Conservation (phyloP, 768 basidiomycete genomes). For the Sporobolomyces pararoseus region DNA sequence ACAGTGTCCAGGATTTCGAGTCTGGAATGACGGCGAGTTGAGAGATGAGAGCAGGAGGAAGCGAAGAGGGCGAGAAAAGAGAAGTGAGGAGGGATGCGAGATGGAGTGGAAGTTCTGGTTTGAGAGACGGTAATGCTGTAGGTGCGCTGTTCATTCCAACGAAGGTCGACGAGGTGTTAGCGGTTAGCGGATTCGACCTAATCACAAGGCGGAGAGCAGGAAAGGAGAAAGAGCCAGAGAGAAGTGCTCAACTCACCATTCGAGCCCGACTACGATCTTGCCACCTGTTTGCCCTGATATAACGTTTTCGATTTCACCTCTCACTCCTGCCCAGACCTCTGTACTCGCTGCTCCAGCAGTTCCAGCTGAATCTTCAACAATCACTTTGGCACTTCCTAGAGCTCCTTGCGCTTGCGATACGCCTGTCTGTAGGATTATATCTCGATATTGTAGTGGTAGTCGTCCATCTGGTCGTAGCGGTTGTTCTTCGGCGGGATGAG, state of each 20-base stretch:
- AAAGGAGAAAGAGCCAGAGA: not conserved
- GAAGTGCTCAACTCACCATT: constrained; percentile 24
- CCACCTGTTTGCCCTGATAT: constrained; percentile 53
- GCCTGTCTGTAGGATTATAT: constrained; percentile 70
- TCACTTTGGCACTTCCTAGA: constrained; percentile 75
- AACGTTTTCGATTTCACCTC: constrained; percentile 66
- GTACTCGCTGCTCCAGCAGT: constrained; percentile 64
- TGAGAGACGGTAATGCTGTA: constrained; percentile 69
- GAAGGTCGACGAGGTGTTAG: not conserved
- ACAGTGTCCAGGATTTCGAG: constrained; percentile 70
- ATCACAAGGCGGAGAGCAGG: not conserved
- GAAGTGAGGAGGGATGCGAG: constrained; percentile 37
- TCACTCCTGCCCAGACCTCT: constrained; percentile 71
- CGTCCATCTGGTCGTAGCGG: constrained; percentile 78
- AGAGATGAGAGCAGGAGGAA: constrained; percentile 51
- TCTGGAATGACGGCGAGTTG: constrained; percentile 60
- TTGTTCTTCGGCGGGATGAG: constrained; percentile 57
- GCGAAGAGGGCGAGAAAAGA: constrained; percentile 58
- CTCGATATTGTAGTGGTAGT: constrained; percentile 62
- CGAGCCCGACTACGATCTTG: constrained; percentile 57
- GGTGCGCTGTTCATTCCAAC: constrained; percentile 51
- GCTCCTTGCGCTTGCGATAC: constrained; percentile 63
- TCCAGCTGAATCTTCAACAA: constrained; percentile 59
- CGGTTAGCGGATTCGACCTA: not conserved
- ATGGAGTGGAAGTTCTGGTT: constrained; percentile 58